Evolutionary conservation across 1,139 yeast species (phyloP).

Genomic region (Debaryomyces psychrophilus): DNA sequence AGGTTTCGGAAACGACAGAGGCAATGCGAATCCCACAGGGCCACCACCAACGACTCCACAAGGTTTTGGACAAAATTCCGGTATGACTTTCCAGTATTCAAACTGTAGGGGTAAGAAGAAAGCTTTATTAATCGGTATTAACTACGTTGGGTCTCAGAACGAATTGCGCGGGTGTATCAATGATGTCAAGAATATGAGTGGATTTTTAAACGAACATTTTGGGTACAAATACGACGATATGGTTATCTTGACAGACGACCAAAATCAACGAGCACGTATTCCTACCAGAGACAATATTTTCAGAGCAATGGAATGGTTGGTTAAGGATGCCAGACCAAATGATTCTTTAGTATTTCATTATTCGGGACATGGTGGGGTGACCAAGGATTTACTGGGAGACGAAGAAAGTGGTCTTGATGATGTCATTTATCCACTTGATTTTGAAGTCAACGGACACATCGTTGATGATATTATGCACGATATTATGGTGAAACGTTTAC

Average conservation of each 20-base stretch:
- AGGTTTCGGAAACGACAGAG: slow-evolving; percentile 9
- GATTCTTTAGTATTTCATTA: slow-evolving; percentile 85
- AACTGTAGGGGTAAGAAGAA: slow-evolving; percentile 75
- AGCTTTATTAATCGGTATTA: slow-evolving; percentile 85
- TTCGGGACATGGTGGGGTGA: slow-evolving; percentile 93
- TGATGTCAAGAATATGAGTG: slow-evolving; percentile 67
- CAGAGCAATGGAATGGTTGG: slow-evolving; percentile 91
- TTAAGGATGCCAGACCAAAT: slow-evolving; percentile 79
- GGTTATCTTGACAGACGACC: slow-evolving; percentile 82
- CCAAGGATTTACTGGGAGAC: slow-evolving; percentile 80
- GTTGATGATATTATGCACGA: slow-evolving; percentile 86
- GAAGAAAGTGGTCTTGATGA: slow-evolving; percentile 91
- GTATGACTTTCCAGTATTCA: slow-evolving; percentile 64
- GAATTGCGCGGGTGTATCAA: slow-evolving; percentile 86
- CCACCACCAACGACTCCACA: slow-evolving; percentile 39
- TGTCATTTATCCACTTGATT: slow-evolving; percentile 89
- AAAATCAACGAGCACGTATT: slow-evolving; percentile 58
- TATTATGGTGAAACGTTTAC: slow-evolving; percentile 75
- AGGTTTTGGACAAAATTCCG: slow-evolving; percentile 33
- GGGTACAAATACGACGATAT: slow-evolving; percentile 81
- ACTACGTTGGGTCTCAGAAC: slow-evolving; percentile 75
- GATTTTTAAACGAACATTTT: slow-evolving; percentile 54
- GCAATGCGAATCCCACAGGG: slow-evolving; percentile 17
- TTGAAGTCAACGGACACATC: slow-evolving; percentile 70
- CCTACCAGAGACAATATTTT: slow-evolving; percentile 81